Conservation (phyloP, 768 basidiomycete species). For the Boletales sp. region DNA sequence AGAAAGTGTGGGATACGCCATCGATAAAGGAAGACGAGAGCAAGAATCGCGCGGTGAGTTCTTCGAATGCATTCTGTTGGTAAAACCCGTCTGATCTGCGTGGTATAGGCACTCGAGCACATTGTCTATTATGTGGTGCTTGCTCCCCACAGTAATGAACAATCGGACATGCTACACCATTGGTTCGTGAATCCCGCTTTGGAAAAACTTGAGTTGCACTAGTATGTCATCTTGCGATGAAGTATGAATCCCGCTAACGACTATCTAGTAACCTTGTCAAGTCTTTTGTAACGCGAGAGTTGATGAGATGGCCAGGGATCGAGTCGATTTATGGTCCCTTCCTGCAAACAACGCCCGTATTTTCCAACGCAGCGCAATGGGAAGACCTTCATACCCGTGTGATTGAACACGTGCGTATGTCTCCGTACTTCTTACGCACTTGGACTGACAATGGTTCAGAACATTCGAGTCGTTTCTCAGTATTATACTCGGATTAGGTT, state of each 20-base stretch:
- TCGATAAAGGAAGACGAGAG: constrained; percentile 83
- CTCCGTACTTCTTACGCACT: neutral
- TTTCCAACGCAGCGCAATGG: constrained; percentile 78
- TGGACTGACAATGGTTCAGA: constrained; percentile 46
- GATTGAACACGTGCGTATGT: constrained; percentile 83
- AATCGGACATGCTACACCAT: constrained; percentile 94
- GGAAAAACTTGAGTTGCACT: constrained; percentile 76
- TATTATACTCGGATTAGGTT: constrained; percentile 96
- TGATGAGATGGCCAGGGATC: constrained; percentile 98
- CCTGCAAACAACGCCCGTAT: constrained; percentile 77
- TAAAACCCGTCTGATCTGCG: constrained; percentile 1
- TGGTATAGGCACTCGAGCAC: constrained; percentile 78
- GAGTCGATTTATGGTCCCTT: constrained; percentile 83
- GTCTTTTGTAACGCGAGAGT: constrained; percentile 87
- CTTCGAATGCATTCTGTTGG: neutral
- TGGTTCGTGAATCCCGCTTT: constrained; percentile 77
- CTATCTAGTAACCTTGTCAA: constrained; percentile 80
- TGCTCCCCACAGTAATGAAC: constrained; percentile 93
- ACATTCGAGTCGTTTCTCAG: constrained; percentile 88
- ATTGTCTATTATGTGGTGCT: constrained; percentile 94
- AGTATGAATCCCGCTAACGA: constrained; percentile 4
- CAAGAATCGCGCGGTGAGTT: constrained; percentile 64
- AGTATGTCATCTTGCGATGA: constrained; percentile 46
- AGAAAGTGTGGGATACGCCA: constrained; percentile 97
- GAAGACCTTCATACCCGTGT: constrained; percentile 94